Conservation (phyloP, 345 rosid species). For the Citrus glauca region DNA sequence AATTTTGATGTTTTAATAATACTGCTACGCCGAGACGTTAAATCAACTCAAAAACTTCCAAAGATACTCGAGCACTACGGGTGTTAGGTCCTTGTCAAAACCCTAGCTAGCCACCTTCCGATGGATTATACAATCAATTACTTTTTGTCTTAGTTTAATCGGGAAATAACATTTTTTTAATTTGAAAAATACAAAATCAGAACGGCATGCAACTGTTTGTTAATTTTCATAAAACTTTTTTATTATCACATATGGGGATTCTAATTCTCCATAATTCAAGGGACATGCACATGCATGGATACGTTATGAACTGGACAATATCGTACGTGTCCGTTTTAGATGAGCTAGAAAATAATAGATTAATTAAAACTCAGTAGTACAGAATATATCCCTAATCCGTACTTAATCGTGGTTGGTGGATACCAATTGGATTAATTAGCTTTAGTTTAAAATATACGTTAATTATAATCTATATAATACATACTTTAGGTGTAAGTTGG, state of each 20-base stretch:
- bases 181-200: background rate
- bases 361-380: background rate
- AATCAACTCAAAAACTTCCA: background rate
- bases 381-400: conserved; percentile 15
- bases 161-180: background rate
- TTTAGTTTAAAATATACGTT: background rate
- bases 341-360: background rate
- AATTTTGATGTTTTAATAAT: background rate
- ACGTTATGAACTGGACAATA: background rate
- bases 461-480: background rate
- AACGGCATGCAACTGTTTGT: background rate
- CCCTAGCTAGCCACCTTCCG: background rate
- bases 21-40: no score
- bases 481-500: background rate
- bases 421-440: background rate
- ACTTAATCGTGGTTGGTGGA: conserved; percentile 22
- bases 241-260: background rate
- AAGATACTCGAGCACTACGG: background rate
- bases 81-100: background rate
- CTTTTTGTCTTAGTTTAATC: background rate
- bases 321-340: background rate
- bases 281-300: conserved; percentile 13
- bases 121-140: background rate
- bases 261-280: background rate
- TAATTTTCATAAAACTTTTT: no score